Percentiles rank a stretch among this genome's conserved stretches.
Evolutionary conservation across 208 protist species (phyloP).

Genomic region (Porcisia deanei): DNA sequence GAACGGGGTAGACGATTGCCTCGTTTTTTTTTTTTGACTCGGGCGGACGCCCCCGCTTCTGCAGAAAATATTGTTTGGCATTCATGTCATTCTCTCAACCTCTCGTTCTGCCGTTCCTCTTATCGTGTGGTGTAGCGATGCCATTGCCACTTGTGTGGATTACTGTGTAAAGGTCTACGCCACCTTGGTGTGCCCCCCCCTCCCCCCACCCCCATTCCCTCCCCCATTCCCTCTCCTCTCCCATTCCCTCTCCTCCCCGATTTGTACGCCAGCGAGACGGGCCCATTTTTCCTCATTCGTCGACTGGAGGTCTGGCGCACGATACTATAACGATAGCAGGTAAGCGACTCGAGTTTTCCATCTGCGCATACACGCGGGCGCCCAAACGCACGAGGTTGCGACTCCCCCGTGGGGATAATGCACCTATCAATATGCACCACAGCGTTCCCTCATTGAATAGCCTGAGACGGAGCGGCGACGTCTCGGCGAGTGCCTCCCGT

Average conservation of each 20-base stretch:
- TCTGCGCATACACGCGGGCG: neutral
- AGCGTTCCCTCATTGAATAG: neutral
- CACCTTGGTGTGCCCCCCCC: neutral
- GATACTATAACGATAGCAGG: neutral
- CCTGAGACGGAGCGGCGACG: neutral
- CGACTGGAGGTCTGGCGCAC: neutral
- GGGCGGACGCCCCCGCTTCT: neutral
- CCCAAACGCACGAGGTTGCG: neutral
- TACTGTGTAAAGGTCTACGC: neutral
- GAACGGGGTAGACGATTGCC: no score
- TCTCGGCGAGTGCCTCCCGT: neutral
- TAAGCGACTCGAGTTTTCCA: neutral
- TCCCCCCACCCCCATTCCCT: neutral
- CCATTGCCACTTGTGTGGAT: neutral
- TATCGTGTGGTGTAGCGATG: neutral
- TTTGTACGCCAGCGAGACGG: neutral
- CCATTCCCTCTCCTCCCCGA: neutral
- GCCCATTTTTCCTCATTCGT: neutral
- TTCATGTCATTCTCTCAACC: neutral
- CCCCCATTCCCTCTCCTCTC: no score
- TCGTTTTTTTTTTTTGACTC: no score
- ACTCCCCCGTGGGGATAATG: neutral
- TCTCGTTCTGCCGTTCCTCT: neutral
- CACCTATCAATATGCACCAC: neutral
- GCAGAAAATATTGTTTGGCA: neutral